These are phyloP conservation scores for Pseudonitzschia delicatissima DNA, from an alignment of 108 stramenopile species.

Conservation along the genomic window DNA sequence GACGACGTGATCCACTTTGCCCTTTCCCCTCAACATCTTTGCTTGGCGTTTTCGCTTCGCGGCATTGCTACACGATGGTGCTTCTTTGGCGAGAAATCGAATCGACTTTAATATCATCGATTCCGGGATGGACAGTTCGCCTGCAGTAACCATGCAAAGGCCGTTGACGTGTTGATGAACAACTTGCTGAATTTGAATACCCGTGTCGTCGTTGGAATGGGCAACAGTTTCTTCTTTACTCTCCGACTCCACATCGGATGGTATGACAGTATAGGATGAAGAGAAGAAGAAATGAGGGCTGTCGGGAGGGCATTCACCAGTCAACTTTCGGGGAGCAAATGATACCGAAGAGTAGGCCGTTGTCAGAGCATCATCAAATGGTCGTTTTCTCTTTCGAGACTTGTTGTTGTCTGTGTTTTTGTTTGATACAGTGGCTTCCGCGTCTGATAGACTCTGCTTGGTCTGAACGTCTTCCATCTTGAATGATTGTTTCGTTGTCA, in stretches of 20 bases:
- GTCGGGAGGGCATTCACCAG: background rate
- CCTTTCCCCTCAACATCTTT: conserved; percentile 41
- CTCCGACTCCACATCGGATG: background rate
- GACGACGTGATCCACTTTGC: conserved; percentile 23
- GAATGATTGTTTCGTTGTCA: no score
- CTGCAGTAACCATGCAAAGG: conserved; percentile 71
- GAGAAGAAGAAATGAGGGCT: conserved; percentile 11
- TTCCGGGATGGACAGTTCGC: conserved; percentile 10
- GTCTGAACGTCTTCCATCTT: no score
- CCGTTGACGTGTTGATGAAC: conserved; percentile 74
- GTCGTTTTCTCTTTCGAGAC: conserved; percentile 21
- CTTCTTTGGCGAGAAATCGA: conserved; percentile 21
- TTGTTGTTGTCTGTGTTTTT: background rate
- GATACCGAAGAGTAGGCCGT: conserved; percentile 15
- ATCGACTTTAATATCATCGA: conserved; percentile 9
- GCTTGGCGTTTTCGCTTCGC: conserved; percentile 44
- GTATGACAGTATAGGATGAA: background rate
- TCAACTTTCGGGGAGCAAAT: conserved; percentile 2
- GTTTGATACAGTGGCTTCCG: no score
- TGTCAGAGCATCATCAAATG: conserved; percentile 4
- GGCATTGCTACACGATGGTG: conserved; percentile 34
- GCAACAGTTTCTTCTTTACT: background rate
- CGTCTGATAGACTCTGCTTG: no score
- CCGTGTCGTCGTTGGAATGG: background rate
- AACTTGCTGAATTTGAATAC: conserved; percentile 23